phyloP scores from a whole-genome alignment of 176 grass and related monocot species.

The Avena atlantica region DNA sequence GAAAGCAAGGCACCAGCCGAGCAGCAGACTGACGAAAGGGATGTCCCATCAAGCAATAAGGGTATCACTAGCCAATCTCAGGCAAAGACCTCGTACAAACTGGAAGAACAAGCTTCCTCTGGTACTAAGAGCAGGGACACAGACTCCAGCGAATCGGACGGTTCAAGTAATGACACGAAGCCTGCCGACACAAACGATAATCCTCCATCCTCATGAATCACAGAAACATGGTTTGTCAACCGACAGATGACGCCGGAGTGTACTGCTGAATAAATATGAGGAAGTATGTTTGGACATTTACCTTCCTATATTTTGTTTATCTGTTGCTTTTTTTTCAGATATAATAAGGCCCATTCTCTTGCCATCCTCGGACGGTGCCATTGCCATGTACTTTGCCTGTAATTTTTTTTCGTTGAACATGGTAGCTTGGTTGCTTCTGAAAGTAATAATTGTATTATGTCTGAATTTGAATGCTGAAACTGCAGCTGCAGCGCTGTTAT shows the following conservation, averaged over 20 bases:
- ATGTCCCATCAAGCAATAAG: neutral
- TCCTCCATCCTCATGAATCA: neutral
- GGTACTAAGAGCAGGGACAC: neutral
- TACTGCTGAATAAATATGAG: slow-evolving; percentile 17
- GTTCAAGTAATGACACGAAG: neutral
- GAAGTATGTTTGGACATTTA: neutral
- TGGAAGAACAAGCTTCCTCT: neutral
- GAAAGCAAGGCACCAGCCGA: neutral
- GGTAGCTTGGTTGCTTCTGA: neutral
- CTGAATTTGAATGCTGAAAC: neutral
- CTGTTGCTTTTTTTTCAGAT: neutral
- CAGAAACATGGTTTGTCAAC: neutral
- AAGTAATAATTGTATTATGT: neutral
- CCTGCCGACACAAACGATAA: neutral
- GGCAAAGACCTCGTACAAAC: slow-evolving; percentile 22
- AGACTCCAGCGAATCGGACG: slow-evolving; percentile 15
- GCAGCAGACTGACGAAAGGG: neutral
- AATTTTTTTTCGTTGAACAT: neutral
- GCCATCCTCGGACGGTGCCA: slow-evolving; percentile 15
- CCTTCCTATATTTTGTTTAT: neutral
- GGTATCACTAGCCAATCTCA: slow-evolving; percentile 25
- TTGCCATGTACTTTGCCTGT: neutral
- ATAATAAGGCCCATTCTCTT: slow-evolving; percentile 30
- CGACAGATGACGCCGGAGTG: neutral
- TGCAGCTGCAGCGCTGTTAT: neutral